Conservation (phyloP, 768 basidiomycete species). For the Chiua virens region DNA sequence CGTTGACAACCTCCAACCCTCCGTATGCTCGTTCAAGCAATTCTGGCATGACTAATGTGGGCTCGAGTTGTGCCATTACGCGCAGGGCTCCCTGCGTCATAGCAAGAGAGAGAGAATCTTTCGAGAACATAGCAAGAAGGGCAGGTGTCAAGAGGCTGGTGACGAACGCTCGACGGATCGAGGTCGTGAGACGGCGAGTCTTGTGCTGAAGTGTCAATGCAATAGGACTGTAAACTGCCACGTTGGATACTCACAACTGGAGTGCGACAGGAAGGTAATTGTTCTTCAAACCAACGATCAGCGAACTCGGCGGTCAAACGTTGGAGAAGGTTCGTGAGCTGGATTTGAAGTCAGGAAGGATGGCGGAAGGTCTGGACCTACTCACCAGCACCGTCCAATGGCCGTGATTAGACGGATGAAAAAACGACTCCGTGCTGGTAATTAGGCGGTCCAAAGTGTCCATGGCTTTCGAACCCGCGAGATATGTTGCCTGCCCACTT, state of each 20-base stretch:
- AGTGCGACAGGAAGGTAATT: constrained; percentile 72
- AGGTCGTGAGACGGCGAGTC: constrained; percentile 75
- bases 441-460: constrained; percentile 86
- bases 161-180: constrained; percentile 83
- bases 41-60: constrained; percentile 84
- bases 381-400: constrained; percentile 59
- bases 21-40: constrained; percentile 88
- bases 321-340: constrained; percentile 85
- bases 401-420: constrained; percentile 93
- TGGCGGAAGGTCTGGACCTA: background rate
- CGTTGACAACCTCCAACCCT: constrained; percentile 90
- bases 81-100: constrained; percentile 81
- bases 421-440: constrained; percentile 91
- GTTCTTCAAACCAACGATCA: constrained; percentile 79
- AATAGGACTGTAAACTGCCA: background rate
- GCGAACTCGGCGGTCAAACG: constrained; percentile 73
- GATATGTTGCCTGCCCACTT: constrained; percentile 50
- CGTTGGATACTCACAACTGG: constrained; percentile 49
- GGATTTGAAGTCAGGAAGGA: constrained; percentile 12
- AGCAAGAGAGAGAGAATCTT: constrained; percentile 77
- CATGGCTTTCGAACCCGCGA: constrained; percentile 85
- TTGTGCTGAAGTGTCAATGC: constrained; percentile 25
- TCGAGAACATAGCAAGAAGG: constrained; percentile 88
- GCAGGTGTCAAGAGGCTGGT: constrained; percentile 80
- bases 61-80: constrained; percentile 76